Evolutionary conservation across 768 basidiomycete species (phyloP).

Genomic region (Boletus fagicola): DNA sequence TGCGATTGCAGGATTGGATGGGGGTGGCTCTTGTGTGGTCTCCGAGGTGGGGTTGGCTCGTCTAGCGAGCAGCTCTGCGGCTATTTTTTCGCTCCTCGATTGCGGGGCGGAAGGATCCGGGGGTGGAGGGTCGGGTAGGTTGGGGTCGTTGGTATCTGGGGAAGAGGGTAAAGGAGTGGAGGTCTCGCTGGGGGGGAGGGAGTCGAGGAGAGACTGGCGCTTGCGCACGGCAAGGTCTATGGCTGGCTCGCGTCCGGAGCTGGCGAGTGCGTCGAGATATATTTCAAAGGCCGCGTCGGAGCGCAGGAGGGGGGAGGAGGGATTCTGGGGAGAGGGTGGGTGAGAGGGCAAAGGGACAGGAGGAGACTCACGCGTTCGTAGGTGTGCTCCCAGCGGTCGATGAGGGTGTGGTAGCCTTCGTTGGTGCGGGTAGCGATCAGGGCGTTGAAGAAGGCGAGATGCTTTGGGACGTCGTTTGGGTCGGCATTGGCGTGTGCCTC

Average conservation of each 20-base stretch:
- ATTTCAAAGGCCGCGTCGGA: slow-evolving; percentile 72
- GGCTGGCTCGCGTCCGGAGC: slow-evolving; percentile 52
- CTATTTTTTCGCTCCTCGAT: slow-evolving; percentile 43
- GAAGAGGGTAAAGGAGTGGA: not conserved
- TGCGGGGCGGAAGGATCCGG: slow-evolving; percentile 10
- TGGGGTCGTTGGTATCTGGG: slow-evolving; percentile 17
- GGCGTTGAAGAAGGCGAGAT: slow-evolving; percentile 67
- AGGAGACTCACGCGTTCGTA: slow-evolving; percentile 69
- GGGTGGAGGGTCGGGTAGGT: slow-evolving; percentile 12
- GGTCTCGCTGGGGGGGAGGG: slow-evolving; percentile 24
- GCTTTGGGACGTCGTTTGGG: slow-evolving; percentile 66
- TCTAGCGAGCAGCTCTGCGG: slow-evolving; percentile 38
- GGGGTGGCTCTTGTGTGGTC: slow-evolving; percentile 8
- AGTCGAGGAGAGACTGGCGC: slow-evolving; percentile 60
- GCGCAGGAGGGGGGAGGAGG: slow-evolving; percentile 63
- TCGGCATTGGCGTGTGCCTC: slow-evolving; percentile 77
- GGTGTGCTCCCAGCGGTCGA: slow-evolving; percentile 81
- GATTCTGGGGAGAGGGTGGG: slow-evolving; percentile 46
- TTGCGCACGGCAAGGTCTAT: slow-evolving; percentile 65
- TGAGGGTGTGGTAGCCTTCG: slow-evolving; percentile 68
- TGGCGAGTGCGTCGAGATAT: slow-evolving; percentile 69
- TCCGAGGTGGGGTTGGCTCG: slow-evolving; percentile 17
- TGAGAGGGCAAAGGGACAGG: not conserved
- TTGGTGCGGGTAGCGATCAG: slow-evolving; percentile 62
- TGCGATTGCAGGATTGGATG: slow-evolving; percentile 37